A percentile compares a stretch with the other conserved stretches of the same genome.
Evolutionary conservation across 495 filamentous ascomycete species (phyloP).

Genomic region (Cercophora sp.): DNA sequence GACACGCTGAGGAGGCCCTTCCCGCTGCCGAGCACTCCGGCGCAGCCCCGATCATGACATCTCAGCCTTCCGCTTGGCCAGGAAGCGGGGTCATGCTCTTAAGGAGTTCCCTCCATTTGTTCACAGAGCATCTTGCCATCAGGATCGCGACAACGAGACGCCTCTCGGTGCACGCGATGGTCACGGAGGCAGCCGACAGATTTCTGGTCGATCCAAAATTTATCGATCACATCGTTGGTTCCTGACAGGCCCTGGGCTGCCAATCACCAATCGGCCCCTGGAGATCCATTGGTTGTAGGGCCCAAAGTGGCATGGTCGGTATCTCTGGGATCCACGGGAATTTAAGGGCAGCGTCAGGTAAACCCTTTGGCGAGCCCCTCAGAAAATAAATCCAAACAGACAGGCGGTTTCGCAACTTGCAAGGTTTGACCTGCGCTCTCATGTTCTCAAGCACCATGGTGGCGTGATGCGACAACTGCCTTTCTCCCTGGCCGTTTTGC

Average conservation of each 20-base stretch:
- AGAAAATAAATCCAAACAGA: neutral
- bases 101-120: no score
- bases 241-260: slow-evolving; percentile 1
- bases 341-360: slow-evolving; percentile 1
- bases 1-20: neutral
- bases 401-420: neutral
- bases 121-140: no score
- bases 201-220: neutral
- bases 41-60: neutral
- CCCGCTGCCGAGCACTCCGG: slow-evolving; percentile 4
- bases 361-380: slow-evolving; percentile 3
- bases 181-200: neutral
- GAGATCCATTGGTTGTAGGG: neutral
- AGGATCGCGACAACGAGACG: no score
- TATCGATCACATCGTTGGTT: neutral
- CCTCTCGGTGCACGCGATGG: no score
- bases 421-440: neutral
- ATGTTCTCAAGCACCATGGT: neutral
- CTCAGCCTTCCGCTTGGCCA: no score
- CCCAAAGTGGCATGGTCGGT: slow-evolving; percentile 3
- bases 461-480: no score
- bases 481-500: neutral
- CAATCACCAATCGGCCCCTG: slow-evolving; percentile 1
- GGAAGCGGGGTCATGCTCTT: no score
- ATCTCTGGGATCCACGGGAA: slow-evolving; percentile 4